phyloP scores from a whole-genome alignment of 2,329 filamentous ascomycete species.

The Aspergillus hortae region DNA sequence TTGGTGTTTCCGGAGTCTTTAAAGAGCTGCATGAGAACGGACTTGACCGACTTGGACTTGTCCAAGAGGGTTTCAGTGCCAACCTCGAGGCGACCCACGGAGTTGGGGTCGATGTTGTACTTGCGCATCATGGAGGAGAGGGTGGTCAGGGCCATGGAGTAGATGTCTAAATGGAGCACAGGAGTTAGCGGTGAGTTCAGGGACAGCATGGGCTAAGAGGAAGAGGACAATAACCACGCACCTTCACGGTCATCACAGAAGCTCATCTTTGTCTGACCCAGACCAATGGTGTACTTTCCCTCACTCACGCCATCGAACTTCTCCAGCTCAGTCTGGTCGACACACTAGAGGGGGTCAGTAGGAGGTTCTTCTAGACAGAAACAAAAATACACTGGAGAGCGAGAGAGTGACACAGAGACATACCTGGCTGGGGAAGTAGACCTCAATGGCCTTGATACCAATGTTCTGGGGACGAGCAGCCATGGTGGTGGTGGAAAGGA shows the following conservation, averaged over 20 bases:
- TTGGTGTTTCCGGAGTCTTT: constrained; percentile 64
- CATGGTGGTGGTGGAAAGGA: constrained; percentile 50
- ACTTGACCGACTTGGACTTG: constrained; percentile 90
- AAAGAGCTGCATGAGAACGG: constrained; percentile 82
- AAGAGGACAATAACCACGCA: constrained; percentile 38
- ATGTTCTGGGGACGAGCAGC: constrained; percentile 77
- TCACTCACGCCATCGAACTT: constrained; percentile 79
- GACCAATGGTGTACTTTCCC: constrained; percentile 87
- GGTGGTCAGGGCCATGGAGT: constrained; percentile 77
- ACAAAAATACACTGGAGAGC: neutral
- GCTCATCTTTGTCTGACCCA: constrained; percentile 88
- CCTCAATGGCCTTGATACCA: constrained; percentile 89
- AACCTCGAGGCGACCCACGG: constrained; percentile 77
- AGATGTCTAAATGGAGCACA: constrained; percentile 65
- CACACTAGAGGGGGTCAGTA: constrained; percentile 57
- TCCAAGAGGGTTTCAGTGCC: constrained; percentile 82
- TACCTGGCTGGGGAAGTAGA: constrained; percentile 85
- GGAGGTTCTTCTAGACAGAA: neutral
- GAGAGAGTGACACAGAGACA: constrained; percentile 30
- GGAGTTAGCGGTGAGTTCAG: constrained; percentile 6
- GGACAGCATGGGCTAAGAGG: too few species aligned
- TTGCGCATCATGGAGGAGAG: constrained; percentile 75
- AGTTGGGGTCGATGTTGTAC: constrained; percentile 75
- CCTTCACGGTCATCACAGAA: constrained; percentile 89
- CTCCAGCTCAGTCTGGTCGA: constrained; percentile 78